Conservation (phyloP, 1,139 yeast genomes). For the Pichia sp. region DNA sequence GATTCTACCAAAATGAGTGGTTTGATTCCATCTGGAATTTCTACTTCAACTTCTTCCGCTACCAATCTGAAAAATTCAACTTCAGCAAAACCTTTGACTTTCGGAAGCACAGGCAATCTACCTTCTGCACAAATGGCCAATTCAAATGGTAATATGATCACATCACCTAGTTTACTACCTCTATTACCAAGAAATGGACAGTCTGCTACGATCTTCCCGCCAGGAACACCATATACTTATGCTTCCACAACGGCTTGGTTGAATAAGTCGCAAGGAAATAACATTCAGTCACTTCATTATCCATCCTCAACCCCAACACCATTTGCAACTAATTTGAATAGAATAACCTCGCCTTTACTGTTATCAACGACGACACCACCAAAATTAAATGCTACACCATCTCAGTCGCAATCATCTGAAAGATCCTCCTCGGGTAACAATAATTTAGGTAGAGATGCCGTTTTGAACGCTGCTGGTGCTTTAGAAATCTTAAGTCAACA, state of each 20-base stretch:
- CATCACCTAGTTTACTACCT: slow-evolving; percentile 25
- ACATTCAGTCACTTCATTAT: slow-evolving; percentile 48
- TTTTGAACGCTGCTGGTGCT: slow-evolving; percentile 45
- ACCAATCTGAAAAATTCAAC: background rate
- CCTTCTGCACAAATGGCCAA: background rate
- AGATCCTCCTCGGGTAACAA: slow-evolving; percentile 18
- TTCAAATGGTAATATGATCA: slow-evolving; percentile 1
- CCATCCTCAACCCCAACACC: slow-evolving; percentile 66
- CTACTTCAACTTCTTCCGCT: background rate
- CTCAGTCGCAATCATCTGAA: slow-evolving; percentile 26
- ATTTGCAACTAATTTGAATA: slow-evolving; percentile 55
- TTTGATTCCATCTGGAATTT: background rate
- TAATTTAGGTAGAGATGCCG: slow-evolving; percentile 22
- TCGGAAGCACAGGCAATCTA: background rate
- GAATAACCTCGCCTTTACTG: slow-evolving; percentile 58
- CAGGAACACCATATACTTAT: slow-evolving; percentile 24
- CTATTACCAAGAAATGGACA: slow-evolving; percentile 22
- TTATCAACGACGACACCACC: slow-evolving; percentile 31
- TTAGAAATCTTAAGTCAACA: slow-evolving; percentile 39
- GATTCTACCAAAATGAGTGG: background rate
- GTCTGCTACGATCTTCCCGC: slow-evolving; percentile 10
- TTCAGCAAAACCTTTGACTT: background rate
- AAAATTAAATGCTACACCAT: slow-evolving; percentile 24
- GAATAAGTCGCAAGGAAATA: slow-evolving; percentile 23
- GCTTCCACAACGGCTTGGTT: slow-evolving; percentile 22